phyloP scores from a whole-genome alignment of 2,329 filamentous ascomycete genomes.

The Didymella glomerata region DNA sequence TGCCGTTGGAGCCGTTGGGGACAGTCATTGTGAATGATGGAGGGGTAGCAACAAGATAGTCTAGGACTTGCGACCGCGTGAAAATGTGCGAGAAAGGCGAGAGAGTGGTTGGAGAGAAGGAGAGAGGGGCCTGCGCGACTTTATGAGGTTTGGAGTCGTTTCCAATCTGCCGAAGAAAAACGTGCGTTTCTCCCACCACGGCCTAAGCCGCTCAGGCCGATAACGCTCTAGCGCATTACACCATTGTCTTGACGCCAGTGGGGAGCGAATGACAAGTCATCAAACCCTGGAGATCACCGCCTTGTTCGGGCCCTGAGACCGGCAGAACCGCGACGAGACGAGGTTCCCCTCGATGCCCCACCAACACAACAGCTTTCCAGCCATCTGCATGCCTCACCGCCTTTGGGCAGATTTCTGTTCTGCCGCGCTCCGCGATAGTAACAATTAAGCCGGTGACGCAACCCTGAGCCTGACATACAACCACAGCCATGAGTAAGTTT shows the following conservation, averaged over 20 bases:
- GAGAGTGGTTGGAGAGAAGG: conserved; percentile 29
- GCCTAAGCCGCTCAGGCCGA: conserved; percentile 17
- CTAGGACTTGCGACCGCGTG: conserved; percentile 52
- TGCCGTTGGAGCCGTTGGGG: conserved; percentile 36
- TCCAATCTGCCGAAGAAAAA: conserved; percentile 43
- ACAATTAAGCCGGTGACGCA: conserved; percentile 15
- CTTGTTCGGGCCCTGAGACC: conserved; percentile 2
- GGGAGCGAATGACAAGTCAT: conserved; percentile 29
- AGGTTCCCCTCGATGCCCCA: conserved; percentile 25
- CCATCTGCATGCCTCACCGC: conserved; percentile 5
- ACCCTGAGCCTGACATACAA: conserved; percentile 1
- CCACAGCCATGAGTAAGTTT: conserved; percentile 82
- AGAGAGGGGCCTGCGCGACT: conserved; percentile 42
- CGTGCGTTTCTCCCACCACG: conserved; percentile 29
- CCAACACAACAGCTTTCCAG: conserved; percentile 5
- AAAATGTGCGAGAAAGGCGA: conserved; percentile 36
- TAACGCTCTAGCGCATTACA: conserved; percentile 16
- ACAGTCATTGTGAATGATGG: conserved; percentile 35
- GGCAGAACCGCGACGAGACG: conserved; percentile 21
- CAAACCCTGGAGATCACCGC: conserved; percentile 13
- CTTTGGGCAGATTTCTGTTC: conserved; percentile 2
- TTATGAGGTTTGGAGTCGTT: conserved; percentile 33
- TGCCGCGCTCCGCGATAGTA: conserved; percentile 5
- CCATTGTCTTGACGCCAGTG: conserved; percentile 16
- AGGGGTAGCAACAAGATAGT: conserved; percentile 38